These are phyloP conservation scores for Suillus clintonianus DNA, from an alignment of 768 basidiomycete species.

Conservation along the genomic window DNA sequence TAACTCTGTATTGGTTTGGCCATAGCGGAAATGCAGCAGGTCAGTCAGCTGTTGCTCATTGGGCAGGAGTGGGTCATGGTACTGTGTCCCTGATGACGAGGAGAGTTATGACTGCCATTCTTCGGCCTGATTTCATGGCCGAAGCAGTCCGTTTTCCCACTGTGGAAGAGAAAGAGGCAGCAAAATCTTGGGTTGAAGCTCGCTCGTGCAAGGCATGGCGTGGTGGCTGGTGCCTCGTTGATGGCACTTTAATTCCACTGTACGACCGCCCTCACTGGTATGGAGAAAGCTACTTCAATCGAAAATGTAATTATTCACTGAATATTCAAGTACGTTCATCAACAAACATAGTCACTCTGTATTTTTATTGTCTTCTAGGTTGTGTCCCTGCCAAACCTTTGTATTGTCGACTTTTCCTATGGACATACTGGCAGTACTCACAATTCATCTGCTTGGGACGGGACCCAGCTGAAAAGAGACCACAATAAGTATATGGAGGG, in stretches of 20 bases:
- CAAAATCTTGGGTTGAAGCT: slow-evolving; percentile 39
- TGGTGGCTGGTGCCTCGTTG: slow-evolving; percentile 38
- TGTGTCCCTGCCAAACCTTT: slow-evolving; percentile 31
- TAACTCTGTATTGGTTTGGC: slow-evolving; percentile 41
- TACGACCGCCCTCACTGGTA: slow-evolving; percentile 28
- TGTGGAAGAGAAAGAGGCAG: slow-evolving; percentile 37
- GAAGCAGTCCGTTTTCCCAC: slow-evolving; percentile 30
- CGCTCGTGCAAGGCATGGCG: slow-evolving; percentile 40
- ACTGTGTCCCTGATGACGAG: slow-evolving; percentile 29
- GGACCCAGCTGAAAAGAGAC: no score
- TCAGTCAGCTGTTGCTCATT: slow-evolving; percentile 33
- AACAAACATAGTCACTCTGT: no score
- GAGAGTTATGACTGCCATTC: slow-evolving; percentile 32
- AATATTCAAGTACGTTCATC: slow-evolving; percentile 21
- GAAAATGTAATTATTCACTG: slow-evolving; percentile 31
- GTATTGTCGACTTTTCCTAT: slow-evolving; percentile 37
- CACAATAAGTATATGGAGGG: no score
- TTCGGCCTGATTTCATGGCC: slow-evolving; percentile 23
- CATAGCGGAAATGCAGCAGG: slow-evolving; percentile 42
- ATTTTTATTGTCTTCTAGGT: slow-evolving; percentile 12
- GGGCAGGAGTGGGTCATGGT: slow-evolving; percentile 39
- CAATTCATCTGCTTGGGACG: slow-evolving; percentile 16
- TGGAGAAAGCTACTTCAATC: slow-evolving; percentile 38
- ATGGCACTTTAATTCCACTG: slow-evolving; percentile 42
- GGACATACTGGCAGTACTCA: slow-evolving; percentile 38